Percentiles rank a stretch among this genome's conserved stretches.
phyloP scores from a whole-genome alignment of 495 filamentous ascomycete genomes.

The Xylaria grammica region DNA sequence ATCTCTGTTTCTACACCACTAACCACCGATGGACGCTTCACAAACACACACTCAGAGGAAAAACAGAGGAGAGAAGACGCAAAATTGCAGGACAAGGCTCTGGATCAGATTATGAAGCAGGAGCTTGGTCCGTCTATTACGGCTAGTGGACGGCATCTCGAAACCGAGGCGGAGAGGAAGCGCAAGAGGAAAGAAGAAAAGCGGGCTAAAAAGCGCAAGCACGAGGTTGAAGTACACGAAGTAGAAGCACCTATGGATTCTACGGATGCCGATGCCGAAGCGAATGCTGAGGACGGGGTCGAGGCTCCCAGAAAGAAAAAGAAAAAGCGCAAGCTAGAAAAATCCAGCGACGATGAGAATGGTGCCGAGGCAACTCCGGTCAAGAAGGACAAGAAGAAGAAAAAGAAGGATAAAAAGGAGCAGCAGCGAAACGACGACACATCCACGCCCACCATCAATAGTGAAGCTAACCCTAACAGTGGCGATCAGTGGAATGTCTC shows the following conservation, averaged over 20 bases:
- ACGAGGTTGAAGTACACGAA: slow-evolving; percentile 30
- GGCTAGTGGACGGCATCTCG: neutral
- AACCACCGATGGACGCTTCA: neutral
- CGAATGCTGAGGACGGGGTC: slow-evolving; percentile 27
- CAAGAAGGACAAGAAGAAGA: slow-evolving; percentile 30
- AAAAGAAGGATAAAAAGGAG: slow-evolving; percentile 13
- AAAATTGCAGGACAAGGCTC: slow-evolving; percentile 1
- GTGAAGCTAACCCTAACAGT: slow-evolving; percentile 21
- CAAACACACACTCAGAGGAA: neutral
- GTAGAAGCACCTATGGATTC: neutral
- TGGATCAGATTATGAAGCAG: slow-evolving; percentile 1
- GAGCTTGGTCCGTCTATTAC: neutral
- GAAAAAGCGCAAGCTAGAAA: slow-evolving; percentile 31
- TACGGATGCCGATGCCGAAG: slow-evolving; percentile 20
- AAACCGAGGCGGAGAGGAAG: slow-evolving; percentile 24
- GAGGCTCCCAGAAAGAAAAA: slow-evolving; percentile 24
- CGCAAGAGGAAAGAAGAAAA: slow-evolving; percentile 30
- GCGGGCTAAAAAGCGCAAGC: slow-evolving; percentile 36
- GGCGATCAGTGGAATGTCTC: slow-evolving; percentile 58
- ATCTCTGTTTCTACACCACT: slow-evolving; percentile 25
- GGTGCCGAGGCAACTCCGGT: slow-evolving; percentile 24
- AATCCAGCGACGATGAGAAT: slow-evolving; percentile 21
- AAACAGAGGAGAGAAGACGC: neutral
- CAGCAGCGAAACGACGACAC: slow-evolving; percentile 26
- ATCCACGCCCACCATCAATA: slow-evolving; percentile 18